phyloP scores from a whole-genome alignment of 768 basidiomycete species.

The Trametes villosa region DNA sequence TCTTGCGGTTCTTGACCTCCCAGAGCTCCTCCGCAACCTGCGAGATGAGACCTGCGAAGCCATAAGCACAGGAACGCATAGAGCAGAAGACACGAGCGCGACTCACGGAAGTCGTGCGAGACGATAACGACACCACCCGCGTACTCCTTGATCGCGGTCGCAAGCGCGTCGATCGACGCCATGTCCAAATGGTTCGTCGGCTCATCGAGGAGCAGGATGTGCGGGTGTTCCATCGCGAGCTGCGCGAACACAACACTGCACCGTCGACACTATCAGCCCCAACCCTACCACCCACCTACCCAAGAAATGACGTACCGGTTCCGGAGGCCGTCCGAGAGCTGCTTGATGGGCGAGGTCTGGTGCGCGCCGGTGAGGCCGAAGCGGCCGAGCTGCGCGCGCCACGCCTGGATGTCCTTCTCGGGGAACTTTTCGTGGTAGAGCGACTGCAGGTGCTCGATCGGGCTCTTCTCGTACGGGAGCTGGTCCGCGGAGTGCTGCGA shows the following conservation, averaged over 20 bases:
- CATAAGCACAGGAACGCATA: slow-evolving; percentile 12
- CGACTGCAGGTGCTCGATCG: slow-evolving; percentile 91
- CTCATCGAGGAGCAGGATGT: slow-evolving; percentile 91
- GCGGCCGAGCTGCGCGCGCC: slow-evolving; percentile 92
- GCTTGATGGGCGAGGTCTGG: slow-evolving; percentile 91
- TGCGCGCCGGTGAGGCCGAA: slow-evolving; percentile 95
- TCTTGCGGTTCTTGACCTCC: slow-evolving; percentile 96
- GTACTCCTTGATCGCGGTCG: slow-evolving; percentile 93
- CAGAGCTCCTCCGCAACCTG: slow-evolving; percentile 99
- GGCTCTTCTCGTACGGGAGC: slow-evolving; percentile 88
- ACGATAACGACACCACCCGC: slow-evolving; percentile 99
- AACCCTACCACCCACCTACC: neutral
- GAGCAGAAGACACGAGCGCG: neutral
- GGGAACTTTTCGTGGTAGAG: slow-evolving; percentile 85
- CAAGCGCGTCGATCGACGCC: slow-evolving; percentile 97
- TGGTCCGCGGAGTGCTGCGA: slow-evolving; percentile 99
- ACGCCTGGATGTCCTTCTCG: slow-evolving; percentile 91
- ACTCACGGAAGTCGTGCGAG: slow-evolving; percentile 97
- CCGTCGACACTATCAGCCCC: slow-evolving; percentile 39
- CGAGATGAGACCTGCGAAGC: slow-evolving; percentile 83
- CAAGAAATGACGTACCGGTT: slow-evolving; percentile 68
- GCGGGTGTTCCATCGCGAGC: slow-evolving; percentile 96
- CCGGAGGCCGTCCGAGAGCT: slow-evolving; percentile 93
- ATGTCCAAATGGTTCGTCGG: slow-evolving; percentile 98
- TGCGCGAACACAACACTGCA: slow-evolving; percentile 86